Evolutionary conservation across 2,329 filamentous ascomycete genomes (phyloP).

Genomic region (Ascosphaera acerosa): DNA sequence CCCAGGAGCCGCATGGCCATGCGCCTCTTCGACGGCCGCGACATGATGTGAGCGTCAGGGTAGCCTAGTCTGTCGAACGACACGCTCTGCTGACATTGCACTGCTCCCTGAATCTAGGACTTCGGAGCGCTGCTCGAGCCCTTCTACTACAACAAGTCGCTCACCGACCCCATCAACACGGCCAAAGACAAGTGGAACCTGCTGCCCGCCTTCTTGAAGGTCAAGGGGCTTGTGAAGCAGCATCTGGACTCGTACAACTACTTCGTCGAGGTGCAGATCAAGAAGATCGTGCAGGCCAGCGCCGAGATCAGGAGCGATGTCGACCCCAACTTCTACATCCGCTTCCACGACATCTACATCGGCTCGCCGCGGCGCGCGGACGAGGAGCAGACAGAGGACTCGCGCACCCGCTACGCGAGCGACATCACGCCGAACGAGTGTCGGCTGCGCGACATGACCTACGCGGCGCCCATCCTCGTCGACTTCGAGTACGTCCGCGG

Average conservation of each 20-base stretch:
- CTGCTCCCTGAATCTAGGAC: constrained; percentile 11
- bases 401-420: constrained; percentile 18
- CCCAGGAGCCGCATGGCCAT: no score
- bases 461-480: constrained; percentile 78
- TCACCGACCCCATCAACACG: constrained; percentile 44
- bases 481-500: constrained; percentile 79
- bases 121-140: constrained; percentile 41
- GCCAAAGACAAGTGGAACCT: constrained; percentile 85
- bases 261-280: constrained; percentile 88
- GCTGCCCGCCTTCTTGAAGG: constrained; percentile 88
- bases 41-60: no score
- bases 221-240: constrained; percentile 91
- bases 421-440: constrained; percentile 83
- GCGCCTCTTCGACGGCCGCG: no score
- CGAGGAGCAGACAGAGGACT: constrained; percentile 38
- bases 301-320: constrained; percentile 74
- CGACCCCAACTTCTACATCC: constrained; percentile 76
- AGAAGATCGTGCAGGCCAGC: constrained; percentile 87
- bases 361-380: constrained; percentile 58
- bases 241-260: constrained; percentile 98
- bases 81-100: no score
- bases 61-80: no score
- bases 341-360: constrained; percentile 69
- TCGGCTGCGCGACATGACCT: constrained; percentile 89
- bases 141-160: constrained; percentile 41